Evolutionary conservation across 148 eudicot genomes (phyloP).

Genomic region (Vaccinium vitisidaea): DNA sequence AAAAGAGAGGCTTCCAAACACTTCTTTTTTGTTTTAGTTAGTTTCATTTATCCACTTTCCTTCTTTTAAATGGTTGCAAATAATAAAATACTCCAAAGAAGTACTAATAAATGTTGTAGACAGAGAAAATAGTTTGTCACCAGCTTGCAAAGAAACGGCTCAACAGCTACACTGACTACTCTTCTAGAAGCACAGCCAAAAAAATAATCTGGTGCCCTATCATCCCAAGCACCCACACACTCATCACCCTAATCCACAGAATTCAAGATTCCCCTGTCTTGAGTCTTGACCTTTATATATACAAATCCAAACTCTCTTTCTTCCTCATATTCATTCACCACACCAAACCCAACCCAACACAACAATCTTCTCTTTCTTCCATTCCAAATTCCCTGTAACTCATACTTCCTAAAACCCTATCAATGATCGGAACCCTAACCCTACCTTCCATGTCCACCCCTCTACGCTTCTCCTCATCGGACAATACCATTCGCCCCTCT

Average conservation of each 20-base stretch:
- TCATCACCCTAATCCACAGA: not conserved
- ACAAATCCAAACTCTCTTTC: not conserved
- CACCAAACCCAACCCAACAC: not conserved
- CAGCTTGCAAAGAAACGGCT: no score
- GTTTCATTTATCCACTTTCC: no score
- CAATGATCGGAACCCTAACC: constrained; percentile 35
- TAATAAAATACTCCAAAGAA: no score
- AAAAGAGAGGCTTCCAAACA: no score
- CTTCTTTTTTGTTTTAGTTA: no score
- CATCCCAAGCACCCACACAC: not conserved
- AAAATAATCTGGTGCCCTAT: no score
- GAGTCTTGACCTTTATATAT: not conserved
- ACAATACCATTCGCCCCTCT: not conserved
- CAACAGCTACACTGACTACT: no score
- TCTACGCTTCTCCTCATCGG: not conserved
- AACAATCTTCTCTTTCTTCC: not conserved
- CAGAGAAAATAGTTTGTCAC: no score
- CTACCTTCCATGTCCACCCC: constrained; percentile 9
- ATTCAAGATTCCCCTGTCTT: not conserved
- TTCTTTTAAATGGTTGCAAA: no score
- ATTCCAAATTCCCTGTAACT: no score
- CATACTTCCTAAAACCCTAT: not conserved
- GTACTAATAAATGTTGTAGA: no score
- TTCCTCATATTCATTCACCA: not conserved
- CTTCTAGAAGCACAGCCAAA: no score